phyloP scores from a whole-genome alignment of 2,329 filamentous ascomycete genomes.

The Pezicula radicicola region DNA sequence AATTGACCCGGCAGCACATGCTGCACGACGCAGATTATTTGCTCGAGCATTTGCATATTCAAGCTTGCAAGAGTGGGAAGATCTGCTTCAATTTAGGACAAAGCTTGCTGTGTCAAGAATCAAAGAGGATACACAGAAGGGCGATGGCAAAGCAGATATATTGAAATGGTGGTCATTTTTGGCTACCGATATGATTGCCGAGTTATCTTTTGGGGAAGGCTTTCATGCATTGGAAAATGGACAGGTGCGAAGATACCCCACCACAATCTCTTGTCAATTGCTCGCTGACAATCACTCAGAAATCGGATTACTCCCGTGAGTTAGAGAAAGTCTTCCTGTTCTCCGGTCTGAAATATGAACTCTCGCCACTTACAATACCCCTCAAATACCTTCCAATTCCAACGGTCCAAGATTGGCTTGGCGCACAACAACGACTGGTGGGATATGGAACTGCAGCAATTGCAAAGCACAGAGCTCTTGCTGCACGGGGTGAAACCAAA shows the following conservation, averaged over 20 bases:
- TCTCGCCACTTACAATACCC: constrained; percentile 23
- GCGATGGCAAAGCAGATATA: constrained; percentile 37
- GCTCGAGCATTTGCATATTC: constrained; percentile 36
- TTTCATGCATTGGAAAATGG: constrained; percentile 49
- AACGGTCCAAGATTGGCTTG: not conserved
- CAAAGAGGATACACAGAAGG: constrained; percentile 36
- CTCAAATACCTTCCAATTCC: constrained; percentile 22
- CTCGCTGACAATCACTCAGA: not conserved
- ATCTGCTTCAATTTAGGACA: constrained; percentile 33
- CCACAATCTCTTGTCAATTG: not conserved
- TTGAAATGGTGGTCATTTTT: constrained; percentile 53
- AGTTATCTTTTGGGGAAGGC: constrained; percentile 53
- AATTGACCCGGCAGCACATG: constrained; percentile 35
- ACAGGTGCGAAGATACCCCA: constrained; percentile 31
- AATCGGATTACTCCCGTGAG: constrained; percentile 32
- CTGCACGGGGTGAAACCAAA: not conserved
- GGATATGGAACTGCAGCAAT: constrained; percentile 1
- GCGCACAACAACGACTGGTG: not conserved
- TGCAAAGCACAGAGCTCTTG: not conserved
- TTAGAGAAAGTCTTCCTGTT: constrained; percentile 28
- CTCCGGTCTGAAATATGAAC: constrained; percentile 21
- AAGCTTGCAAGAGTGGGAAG: constrained; percentile 29
- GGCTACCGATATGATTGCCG: constrained; percentile 50
- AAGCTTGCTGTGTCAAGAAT: constrained; percentile 41
- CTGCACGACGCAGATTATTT: constrained; percentile 32